Conservation (phyloP, 768 basidiomycete genomes). For the Pulveroboletus ravenelii region DNA sequence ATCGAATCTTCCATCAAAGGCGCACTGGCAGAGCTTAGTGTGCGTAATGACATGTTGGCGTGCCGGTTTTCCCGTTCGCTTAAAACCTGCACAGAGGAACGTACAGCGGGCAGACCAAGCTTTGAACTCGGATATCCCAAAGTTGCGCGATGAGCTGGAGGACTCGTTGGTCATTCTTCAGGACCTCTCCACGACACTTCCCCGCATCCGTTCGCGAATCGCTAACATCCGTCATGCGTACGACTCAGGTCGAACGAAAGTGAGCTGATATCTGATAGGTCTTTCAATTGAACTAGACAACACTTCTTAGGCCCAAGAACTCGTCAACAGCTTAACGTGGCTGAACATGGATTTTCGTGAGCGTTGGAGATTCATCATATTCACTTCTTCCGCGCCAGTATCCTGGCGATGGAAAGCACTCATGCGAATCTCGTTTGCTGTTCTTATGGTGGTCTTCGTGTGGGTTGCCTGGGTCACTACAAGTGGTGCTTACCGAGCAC, state of each 20-base stretch:
- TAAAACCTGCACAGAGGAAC: slow-evolving; percentile 42
- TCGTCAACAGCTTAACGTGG: slow-evolving; percentile 66
- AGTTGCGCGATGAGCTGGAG: slow-evolving; percentile 56
- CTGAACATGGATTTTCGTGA: slow-evolving; percentile 75
- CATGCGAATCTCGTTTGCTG: slow-evolving; percentile 56
- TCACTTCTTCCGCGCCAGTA: slow-evolving; percentile 67
- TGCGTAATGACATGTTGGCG: slow-evolving; percentile 21
- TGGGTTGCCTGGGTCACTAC: slow-evolving; percentile 59
- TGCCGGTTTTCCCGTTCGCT: background rate
- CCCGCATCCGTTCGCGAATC: slow-evolving; percentile 58
- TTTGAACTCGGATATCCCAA: slow-evolving; percentile 54
- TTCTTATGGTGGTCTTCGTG: slow-evolving; percentile 53
- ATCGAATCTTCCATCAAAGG: slow-evolving; percentile 68
- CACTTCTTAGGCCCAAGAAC: slow-evolving; percentile 49
- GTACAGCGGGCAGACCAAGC: slow-evolving; percentile 56
- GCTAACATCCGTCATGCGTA: slow-evolving; percentile 60
- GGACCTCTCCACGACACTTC: slow-evolving; percentile 55
- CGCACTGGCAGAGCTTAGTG: slow-evolving; percentile 56
- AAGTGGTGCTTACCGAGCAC: slow-evolving; percentile 66
- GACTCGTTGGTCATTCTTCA: slow-evolving; percentile 54
- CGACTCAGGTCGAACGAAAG: slow-evolving; percentile 68
- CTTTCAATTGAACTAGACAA: background rate
- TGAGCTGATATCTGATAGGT: slow-evolving; percentile 19
- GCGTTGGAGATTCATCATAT: slow-evolving; percentile 70
- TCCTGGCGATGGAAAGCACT: slow-evolving; percentile 64